Evolutionary conservation across 164 flowering plant species (phyloP).

Genomic region (Macadamia integrifolia): DNA sequence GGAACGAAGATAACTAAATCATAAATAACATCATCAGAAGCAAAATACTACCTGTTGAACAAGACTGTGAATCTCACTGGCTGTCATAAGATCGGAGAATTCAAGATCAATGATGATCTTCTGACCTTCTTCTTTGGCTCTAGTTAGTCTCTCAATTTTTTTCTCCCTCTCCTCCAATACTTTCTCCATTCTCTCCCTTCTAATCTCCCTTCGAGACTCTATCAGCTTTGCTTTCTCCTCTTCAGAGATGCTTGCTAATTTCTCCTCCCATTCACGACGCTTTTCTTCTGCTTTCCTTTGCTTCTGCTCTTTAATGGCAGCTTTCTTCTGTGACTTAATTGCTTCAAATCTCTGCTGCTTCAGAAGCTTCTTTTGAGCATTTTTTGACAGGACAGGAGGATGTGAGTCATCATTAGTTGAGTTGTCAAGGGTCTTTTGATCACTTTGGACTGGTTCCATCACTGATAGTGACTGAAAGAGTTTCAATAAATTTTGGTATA

Average conservation of each 20-base stretch:
- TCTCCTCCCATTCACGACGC: conserved; percentile 74
- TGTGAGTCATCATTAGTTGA: background rate
- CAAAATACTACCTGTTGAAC: conserved; percentile 64
- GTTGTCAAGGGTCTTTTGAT: conserved; percentile 12
- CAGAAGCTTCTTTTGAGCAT: conserved; percentile 66
- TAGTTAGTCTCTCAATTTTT: conserved; percentile 48
- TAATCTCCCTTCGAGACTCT: conserved; percentile 43
- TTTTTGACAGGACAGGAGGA: conserved; percentile 50
- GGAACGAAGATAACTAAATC: background rate
- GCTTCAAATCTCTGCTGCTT: conserved; percentile 70
- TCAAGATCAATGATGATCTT: conserved; percentile 83
- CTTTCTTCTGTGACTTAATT: conserved; percentile 82
- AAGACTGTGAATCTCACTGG: conserved; percentile 68
- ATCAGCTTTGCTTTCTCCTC: conserved; percentile 66
- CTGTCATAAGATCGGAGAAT: conserved; percentile 66
- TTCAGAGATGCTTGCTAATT: conserved; percentile 39
- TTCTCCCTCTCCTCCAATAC: conserved; percentile 52
- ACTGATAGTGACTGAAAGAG: background rate
- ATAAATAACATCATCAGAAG: conserved; percentile 5
- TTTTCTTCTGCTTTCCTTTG: conserved; percentile 58
- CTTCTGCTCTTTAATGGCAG: conserved; percentile 54
- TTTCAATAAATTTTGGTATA: no score
- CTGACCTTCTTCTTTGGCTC: conserved; percentile 63
- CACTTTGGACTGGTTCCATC: conserved; percentile 8
- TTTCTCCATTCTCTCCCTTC: conserved; percentile 80